Conservation (phyloP, 2,329 filamentous ascomycete species). For the Escovopsis sp. region DNA sequence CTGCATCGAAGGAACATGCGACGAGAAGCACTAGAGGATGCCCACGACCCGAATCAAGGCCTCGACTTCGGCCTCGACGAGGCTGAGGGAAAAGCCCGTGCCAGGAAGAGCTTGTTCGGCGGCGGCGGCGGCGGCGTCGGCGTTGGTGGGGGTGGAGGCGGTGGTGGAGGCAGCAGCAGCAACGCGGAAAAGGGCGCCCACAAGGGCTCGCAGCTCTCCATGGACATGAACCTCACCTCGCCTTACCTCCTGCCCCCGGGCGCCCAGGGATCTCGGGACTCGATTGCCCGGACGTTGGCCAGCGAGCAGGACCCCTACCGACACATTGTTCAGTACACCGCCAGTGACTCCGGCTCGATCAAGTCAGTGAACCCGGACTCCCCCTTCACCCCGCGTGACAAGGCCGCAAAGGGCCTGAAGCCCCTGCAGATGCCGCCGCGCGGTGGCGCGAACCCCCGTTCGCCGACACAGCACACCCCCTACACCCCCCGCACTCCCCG, state of each 20-base stretch:
- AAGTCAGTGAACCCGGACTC: slow-evolving; percentile 33
- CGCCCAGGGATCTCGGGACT: slow-evolving; percentile 66
- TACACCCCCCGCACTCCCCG: neutral
- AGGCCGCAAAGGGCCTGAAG: slow-evolving; percentile 10
- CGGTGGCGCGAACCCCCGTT: neutral
- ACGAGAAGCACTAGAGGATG: slow-evolving; percentile 62
- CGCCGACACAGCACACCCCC: neutral
- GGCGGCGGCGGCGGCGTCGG: slow-evolving; percentile 19
- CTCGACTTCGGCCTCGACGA: slow-evolving; percentile 79
- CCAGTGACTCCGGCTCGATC: slow-evolving; percentile 40
- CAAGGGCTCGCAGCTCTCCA: slow-evolving; percentile 41
- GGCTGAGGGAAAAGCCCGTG: slow-evolving; percentile 22
- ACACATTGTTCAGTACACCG: slow-evolving; percentile 39
- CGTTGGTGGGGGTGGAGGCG: too few species aligned
- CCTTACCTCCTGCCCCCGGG: slow-evolving; percentile 89
- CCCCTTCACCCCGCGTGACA: slow-evolving; percentile 26
- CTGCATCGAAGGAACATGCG: slow-evolving; percentile 66
- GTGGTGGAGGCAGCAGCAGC: too few species aligned
- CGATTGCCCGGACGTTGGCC: slow-evolving; percentile 61
- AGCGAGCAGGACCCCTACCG: slow-evolving; percentile 77
- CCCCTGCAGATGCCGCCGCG: slow-evolving; percentile 2
- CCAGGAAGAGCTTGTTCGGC: slow-evolving; percentile 23
- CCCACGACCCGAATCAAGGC: slow-evolving; percentile 72
- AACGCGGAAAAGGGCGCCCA: slow-evolving; percentile 32
- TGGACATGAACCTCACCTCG: slow-evolving; percentile 62